A percentile compares a stretch with the other conserved stretches of the same genome.
phyloP scores from a whole-genome alignment of 2,329 filamentous ascomycete species.

The Thelonectria olida region DNA sequence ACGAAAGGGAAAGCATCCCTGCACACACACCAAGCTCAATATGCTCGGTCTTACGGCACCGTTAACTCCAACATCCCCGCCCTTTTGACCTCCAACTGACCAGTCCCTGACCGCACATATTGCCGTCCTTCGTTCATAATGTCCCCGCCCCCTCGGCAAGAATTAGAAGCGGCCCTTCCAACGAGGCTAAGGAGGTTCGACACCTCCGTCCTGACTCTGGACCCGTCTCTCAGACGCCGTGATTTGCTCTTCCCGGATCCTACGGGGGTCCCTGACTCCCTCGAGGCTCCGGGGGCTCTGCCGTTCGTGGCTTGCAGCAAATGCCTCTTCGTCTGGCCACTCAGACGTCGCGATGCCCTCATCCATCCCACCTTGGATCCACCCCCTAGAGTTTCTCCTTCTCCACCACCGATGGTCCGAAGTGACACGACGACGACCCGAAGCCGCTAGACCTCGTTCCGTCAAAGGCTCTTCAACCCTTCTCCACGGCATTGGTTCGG shows the following conservation, averaged over 20 bases:
- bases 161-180: neutral
- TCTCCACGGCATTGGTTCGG: conserved; percentile 31
- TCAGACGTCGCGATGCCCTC: conserved; percentile 22
- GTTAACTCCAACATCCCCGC: conserved; percentile 30
- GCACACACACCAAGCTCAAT: neutral
- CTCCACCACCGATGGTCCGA: conserved; percentile 41
- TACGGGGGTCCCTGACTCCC: too few relatives aligned
- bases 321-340: conserved; percentile 19
- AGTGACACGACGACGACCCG: conserved; percentile 40
- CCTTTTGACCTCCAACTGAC: conserved; percentile 12
- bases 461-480: conserved; percentile 14
- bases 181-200: conserved; percentile 4
- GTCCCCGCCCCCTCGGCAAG: conserved; percentile 17
- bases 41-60: conserved; percentile 27
- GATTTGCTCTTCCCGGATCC: conserved; percentile 29
- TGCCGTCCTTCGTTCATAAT: conserved; percentile 11
- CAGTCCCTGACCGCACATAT: conserved; percentile 8
- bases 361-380: conserved; percentile 27
- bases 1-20: neutral
- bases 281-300: conserved; percentile 9
- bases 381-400: conserved; percentile 24
- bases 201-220: conserved; percentile 13
- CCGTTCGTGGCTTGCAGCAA: conserved; percentile 27
- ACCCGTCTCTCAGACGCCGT: conserved; percentile 3
- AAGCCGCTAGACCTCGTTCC: conserved; percentile 31